Evolutionary conservation across 345 rosid species (phyloP), one percentile per base, ranked within the genome.

Genomic region (Eucalyptus marginata): DNA sequence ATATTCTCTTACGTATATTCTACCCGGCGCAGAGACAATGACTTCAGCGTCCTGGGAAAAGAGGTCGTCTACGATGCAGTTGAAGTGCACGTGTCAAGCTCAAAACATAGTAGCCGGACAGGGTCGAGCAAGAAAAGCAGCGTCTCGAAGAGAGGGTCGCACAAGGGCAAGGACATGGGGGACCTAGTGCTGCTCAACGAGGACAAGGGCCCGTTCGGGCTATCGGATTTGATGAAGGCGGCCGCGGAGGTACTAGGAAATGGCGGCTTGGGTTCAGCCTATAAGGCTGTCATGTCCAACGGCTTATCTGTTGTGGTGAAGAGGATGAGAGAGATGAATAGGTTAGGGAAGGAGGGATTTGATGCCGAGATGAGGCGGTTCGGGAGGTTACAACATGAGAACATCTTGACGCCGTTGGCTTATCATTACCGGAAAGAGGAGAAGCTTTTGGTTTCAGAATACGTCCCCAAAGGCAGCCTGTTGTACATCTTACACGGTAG

Each of bases 241-340:
- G 95, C 98, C 3, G 99, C 99, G 1, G 98, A 96, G 91, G 98
- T 96, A 87, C 90, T 97, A 7, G 99, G 99, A 40, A 97, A 94
- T 62, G 98, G 99, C 47, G 94, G 97, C 20, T 88, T 97, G 86
- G 99, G 99, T 64, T 97, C 99, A 59, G 96, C 99, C 11, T 97
- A 97, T 44, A 97, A 96, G 93, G 99, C 99, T 3, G 92, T 90
- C 31, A 92, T 97, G 98, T 47, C 92, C 1, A 96, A 89, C 86
- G 99, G 98, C 40, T 64, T 96, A 59, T 89, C 96, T 0, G 99
- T 96, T 87, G 99, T 95, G 88, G 99, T 97, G 87, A 97, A 97
- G 92, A 93, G 98, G 90, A 94, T 95, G 91, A 93, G 95, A 87
- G 99, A 94, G 89, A 95, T 97, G 97, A 96, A 96, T 84, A 90